A percentile compares a stretch with the other conserved stretches of the same genome.
These are phyloP conservation scores for Tuber aestivum DNA, from an alignment of 495 filamentous ascomycete species.

Conservation along the genomic window DNA sequence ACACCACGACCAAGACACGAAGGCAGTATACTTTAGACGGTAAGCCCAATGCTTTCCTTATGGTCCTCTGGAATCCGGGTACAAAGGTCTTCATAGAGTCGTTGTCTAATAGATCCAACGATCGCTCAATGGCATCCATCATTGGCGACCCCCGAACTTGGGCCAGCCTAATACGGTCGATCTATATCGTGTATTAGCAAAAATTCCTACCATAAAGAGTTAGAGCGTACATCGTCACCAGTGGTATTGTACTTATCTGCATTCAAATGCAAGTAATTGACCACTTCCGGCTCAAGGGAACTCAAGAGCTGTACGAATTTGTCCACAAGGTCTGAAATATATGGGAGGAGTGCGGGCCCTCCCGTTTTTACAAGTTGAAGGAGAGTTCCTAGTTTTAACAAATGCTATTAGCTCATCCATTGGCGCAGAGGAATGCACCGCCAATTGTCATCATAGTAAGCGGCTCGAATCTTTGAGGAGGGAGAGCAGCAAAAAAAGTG, in stretches of 20 bases:
- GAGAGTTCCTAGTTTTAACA: slow-evolving; percentile 53
- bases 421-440: background rate
- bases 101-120: slow-evolving; percentile 77
- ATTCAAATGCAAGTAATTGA: slow-evolving; percentile 90
- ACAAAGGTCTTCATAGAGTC: slow-evolving; percentile 66
- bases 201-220: background rate
- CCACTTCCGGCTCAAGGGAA: slow-evolving; percentile 71
- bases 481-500: background rate
- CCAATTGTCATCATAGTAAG: background rate
- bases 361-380: slow-evolving; percentile 84
- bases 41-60: slow-evolving; percentile 80
- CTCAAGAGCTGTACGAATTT: slow-evolving; percentile 73
- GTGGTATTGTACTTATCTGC: slow-evolving; percentile 78
- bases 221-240: slow-evolving; percentile 51
- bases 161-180: slow-evolving; percentile 77
- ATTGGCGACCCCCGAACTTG: slow-evolving; percentile 79
- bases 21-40: slow-evolving; percentile 60
- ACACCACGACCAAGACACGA: background rate
- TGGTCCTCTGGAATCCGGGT: slow-evolving; percentile 62
- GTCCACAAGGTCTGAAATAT: slow-evolving; percentile 73
- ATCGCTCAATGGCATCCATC: slow-evolving; percentile 87
- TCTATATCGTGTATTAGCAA: slow-evolving; percentile 43
- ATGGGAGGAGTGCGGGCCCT: slow-evolving; percentile 64
- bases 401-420: slow-evolving; percentile 10
- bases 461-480: background rate